phyloP scores from a whole-genome alignment of 768 basidiomycete species.

The Boletus eberwhitei region DNA sequence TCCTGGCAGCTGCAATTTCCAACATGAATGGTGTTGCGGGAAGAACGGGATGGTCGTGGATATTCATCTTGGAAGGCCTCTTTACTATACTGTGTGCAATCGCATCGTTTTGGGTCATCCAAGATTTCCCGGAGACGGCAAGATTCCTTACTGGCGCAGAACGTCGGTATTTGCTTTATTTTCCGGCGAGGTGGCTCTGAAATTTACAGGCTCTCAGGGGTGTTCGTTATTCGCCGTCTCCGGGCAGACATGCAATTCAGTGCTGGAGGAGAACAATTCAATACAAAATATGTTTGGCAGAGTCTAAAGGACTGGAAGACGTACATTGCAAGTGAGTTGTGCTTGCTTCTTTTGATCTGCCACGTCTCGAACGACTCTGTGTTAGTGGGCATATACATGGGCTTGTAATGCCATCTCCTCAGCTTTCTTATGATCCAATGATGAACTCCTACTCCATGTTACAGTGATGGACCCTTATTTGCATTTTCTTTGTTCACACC shows the following conservation, averaged over 20 bases:
- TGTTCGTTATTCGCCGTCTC: conserved; percentile 61
- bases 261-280: conserved; percentile 57
- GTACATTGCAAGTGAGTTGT: conserved; percentile 57
- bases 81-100: conserved; percentile 58
- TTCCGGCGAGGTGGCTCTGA: neutral
- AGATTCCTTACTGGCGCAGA: conserved; percentile 66
- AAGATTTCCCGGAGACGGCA: conserved; percentile 76
- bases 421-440: neutral
- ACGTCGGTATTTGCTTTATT: conserved; percentile 35
- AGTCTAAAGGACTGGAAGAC: conserved; percentile 72
- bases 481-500: conserved; percentile 53
- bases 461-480: conserved; percentile 49
- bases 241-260: conserved; percentile 64
- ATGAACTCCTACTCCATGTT: conserved; percentile 1
- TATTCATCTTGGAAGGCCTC: conserved; percentile 73
- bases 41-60: conserved; percentile 65
- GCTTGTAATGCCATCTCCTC: conserved; percentile 48
- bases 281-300: conserved; percentile 53
- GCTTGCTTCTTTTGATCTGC: neutral
- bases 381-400: conserved; percentile 68
- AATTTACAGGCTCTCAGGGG: conserved; percentile 38
- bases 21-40: conserved; percentile 71
- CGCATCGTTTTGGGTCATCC: conserved; percentile 67
- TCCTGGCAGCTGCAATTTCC: conserved; percentile 61
- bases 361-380: neutral